Evolutionary conservation across 2,329 filamentous ascomycete species (phyloP), one percentile per base, ranked within the genome.

Genomic region (Pseudogymnoascus sp.): DNA sequence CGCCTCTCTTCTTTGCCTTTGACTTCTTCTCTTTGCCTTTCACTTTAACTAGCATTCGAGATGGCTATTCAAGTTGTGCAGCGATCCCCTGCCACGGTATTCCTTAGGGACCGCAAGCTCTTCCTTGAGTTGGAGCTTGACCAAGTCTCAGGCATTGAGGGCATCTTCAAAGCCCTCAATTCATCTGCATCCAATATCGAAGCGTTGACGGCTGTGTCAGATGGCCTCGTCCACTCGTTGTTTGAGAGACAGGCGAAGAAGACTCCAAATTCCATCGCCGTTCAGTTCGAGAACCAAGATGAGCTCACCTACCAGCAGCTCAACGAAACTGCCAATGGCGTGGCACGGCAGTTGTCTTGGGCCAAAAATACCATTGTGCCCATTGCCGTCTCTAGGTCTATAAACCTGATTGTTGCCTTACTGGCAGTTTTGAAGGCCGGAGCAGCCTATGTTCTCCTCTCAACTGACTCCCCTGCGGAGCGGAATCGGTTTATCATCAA

Each of bases 401-500:
- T 57, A 13, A 57, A 57, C 28, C 51, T 63, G 62, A 10, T 63
- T 37, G 21, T 63, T 19, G 62, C 62, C 34, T 36, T 63, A 16
- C 28, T 63, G 1, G 62, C 62, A 19, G 62, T 63, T 13, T n/a
- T 63, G 10, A 63, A 63, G 36, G 34, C 51, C 6, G 62, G 62
- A 10, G 62, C 62, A 8, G 43, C 43, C 19, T 63, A 54, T 21
- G 43, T 63, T 23, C 62, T 54, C 19, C 43, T 63, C 2, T 54
- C 41, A 31, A 19, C 62, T 6, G 62, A 63, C 25, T 54, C 43
- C 11, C 51, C 51, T 34, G 5, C 28, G 8, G 51, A 34, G 51
- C 28, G 51, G 25, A 57, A 57, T 34, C 51, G 25, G 28, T 57
- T 57, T 34, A 57, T 57, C 16, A 16, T 57, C n/a, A 57, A 34